Conservation (phyloP, 805 yeast genomes). For the Clavispora asparagi region DNA sequence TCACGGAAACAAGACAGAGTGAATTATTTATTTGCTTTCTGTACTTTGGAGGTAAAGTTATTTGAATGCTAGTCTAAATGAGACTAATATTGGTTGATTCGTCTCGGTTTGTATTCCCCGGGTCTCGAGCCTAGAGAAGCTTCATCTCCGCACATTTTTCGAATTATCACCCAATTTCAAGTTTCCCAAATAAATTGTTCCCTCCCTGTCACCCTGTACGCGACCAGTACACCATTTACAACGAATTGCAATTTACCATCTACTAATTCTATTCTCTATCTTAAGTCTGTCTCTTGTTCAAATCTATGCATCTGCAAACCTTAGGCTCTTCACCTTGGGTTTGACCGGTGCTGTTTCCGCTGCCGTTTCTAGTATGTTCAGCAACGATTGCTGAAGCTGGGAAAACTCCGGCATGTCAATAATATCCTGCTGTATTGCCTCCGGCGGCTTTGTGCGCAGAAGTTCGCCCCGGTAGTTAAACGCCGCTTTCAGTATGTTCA, state of each 20-base stretch:
- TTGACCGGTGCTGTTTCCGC: background rate
- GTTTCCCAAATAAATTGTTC: no score
- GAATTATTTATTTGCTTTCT: no score
- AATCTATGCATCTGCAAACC: constrained; percentile 2
- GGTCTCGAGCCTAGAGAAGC: no score
- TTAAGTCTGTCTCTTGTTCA: background rate
- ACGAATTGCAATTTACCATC: background rate
- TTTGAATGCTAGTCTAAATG: no score
- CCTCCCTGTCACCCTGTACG: no score
- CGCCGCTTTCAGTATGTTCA: constrained; percentile 10
- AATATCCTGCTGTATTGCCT: background rate
- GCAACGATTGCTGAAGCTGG: background rate
- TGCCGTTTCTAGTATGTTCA: background rate
- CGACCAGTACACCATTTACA: no score
- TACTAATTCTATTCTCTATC: background rate
- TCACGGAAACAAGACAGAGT: no score
- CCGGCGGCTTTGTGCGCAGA: background rate
- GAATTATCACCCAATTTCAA: no score
- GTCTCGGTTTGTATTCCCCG: no score
- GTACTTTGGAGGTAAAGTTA: no score
- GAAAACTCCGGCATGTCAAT: background rate
- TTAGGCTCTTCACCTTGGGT: constrained; percentile 1
- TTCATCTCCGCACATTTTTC: no score
- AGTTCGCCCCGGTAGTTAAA: constrained; percentile 5
- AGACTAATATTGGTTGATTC: no score